A percentile compares a stretch with the other conserved stretches of the same genome.
These are phyloP conservation scores for Alopecurus myosuroides DNA, from an alignment of 176 grass and related monocot genomes.

Conservation along the genomic window DNA sequence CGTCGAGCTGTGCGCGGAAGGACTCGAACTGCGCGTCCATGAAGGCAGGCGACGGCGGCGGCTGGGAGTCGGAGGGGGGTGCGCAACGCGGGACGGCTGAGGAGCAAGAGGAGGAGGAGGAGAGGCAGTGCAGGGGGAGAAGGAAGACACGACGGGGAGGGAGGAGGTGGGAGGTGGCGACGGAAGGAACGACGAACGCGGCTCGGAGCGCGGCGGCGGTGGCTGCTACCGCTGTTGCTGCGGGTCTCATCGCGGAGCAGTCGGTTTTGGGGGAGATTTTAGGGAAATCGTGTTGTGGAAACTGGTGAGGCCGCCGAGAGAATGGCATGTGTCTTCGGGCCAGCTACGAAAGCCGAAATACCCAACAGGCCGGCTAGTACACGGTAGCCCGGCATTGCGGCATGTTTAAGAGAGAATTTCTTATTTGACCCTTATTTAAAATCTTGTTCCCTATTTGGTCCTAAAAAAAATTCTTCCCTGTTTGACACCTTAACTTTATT, in stretches of 20 bases:
- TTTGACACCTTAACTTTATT: no score
- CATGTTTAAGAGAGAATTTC: no score
- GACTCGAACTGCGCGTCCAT: constrained; percentile 89
- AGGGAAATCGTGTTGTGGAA: no score
- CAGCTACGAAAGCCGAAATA: neutral
- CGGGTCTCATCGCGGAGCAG: constrained; percentile 38
- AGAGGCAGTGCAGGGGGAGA: constrained; percentile 24
- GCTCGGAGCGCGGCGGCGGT: constrained; percentile 33
- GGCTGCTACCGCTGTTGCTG: constrained; percentile 37
- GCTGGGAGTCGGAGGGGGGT: neutral
- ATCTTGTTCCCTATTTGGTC: no score
- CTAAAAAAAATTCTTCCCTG: no score
- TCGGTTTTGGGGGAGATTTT: constrained; percentile 31
- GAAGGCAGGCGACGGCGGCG: constrained; percentile 20
- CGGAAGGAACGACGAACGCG: neutral
- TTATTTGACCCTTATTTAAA: no score
- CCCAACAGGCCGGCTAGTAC: no score
- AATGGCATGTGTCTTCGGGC: neutral
- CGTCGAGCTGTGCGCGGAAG: constrained; percentile 73
- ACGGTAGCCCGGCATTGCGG: no score
- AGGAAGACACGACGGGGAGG: neutral
- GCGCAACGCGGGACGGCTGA: neutral
- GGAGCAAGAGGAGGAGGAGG: constrained; percentile 11
- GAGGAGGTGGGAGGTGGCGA: neutral
- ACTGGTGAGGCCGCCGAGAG: neutral